Evolutionary conservation across 345 rosid species (phyloP).

Genomic region (Psidium guajava): DNA sequence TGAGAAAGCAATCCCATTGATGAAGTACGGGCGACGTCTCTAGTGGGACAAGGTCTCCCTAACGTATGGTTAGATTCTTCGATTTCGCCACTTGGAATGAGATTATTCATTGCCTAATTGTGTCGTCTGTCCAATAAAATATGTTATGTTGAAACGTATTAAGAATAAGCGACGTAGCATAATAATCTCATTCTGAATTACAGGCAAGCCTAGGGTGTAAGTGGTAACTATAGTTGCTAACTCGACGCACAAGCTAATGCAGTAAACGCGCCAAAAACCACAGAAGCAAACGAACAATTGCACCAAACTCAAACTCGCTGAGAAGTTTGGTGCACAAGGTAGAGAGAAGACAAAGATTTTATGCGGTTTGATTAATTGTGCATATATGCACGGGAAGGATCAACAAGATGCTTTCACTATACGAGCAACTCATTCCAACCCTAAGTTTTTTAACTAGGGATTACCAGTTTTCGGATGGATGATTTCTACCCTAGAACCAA

Average conservation of each 20-base stretch:
- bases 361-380: not conserved
- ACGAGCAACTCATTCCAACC: not conserved
- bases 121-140: not conserved
- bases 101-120: not conserved
- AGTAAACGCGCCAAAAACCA: not conserved
- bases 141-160: not conserved
- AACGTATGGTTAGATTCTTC: not conserved
- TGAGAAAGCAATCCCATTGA: not conserved
- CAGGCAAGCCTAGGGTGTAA: not conserved
- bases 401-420: not conserved
- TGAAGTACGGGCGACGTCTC: not conserved
- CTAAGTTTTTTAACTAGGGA: too few species aligned
- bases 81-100: not conserved
- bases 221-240: not conserved
- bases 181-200: not conserved
- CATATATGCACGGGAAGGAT: not conserved
- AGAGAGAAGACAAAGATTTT: not conserved
- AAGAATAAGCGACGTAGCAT: too few species aligned
- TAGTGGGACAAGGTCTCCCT: not conserved
- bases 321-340: not conserved
- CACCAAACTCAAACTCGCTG: not conserved
- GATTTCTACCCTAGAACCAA: too few species aligned
- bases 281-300: not conserved
- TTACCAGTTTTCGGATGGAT: too few species aligned
- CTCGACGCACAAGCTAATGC: not conserved